phyloP scores from a whole-genome alignment of 768 basidiomycete genomes.

The Terana coerulea region DNA sequence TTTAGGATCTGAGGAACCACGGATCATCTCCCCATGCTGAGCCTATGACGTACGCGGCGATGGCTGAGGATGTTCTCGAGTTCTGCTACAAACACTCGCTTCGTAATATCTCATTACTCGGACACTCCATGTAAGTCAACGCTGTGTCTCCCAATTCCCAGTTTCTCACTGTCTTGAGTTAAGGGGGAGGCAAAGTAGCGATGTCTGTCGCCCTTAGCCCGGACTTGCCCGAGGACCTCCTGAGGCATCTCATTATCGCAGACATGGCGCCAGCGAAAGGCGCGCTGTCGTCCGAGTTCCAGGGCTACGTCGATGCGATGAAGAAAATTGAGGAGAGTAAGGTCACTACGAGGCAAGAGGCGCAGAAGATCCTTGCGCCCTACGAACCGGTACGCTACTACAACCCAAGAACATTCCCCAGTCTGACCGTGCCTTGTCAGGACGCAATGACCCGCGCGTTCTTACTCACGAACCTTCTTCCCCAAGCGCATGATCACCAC shows the following conservation, averaged over 20 bases:
- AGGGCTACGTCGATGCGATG: constrained; percentile 69
- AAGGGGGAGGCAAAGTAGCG: constrained; percentile 85
- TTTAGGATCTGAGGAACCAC: constrained; percentile 88
- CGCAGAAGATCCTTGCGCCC: constrained; percentile 56
- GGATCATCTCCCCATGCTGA: constrained; percentile 73
- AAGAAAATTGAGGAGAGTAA: constrained; percentile 56
- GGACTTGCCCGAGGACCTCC: constrained; percentile 35
- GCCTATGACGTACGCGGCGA: constrained; percentile 71
- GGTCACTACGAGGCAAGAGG: constrained; percentile 63
- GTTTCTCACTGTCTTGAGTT: not conserved
- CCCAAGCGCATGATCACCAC: constrained; percentile 28
- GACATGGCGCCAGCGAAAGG: constrained; percentile 77
- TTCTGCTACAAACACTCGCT: constrained; percentile 57
- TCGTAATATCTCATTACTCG: constrained; percentile 67
- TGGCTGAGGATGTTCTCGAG: constrained; percentile 75
- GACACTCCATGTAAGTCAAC: constrained; percentile 80
- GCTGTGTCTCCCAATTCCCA: not conserved
- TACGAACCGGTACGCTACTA: constrained; percentile 54
- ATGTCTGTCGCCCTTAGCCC: constrained; percentile 63
- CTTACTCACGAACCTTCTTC: constrained; percentile 76
- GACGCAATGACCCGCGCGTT: constrained; percentile 74
- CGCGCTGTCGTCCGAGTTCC: constrained; percentile 59
- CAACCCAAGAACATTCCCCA: no score
- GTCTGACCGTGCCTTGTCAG: constrained; percentile 38
- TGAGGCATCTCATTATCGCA: constrained; percentile 63